A percentile compares a stretch with the other conserved stretches of the same genome.
Evolutionary conservation across 2,329 filamentous ascomycete species (phyloP).

Genomic region (Calonectria pseudoturangicola): DNA sequence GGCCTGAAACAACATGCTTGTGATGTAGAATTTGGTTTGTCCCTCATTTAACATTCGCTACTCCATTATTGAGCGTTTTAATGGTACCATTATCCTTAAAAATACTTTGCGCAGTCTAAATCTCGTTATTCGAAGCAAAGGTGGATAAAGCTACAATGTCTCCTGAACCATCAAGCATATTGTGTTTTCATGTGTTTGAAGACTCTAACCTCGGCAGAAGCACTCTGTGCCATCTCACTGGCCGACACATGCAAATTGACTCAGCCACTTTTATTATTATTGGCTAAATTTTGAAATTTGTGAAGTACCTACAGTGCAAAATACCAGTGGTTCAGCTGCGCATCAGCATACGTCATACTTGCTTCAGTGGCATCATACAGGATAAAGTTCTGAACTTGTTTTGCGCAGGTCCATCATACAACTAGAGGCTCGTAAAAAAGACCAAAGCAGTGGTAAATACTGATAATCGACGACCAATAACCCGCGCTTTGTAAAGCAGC

Average conservation of each 20-base stretch:
- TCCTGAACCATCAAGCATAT: too few relatives aligned
- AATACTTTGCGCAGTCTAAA: neutral
- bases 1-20: too few relatives aligned
- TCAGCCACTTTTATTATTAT: neutral
- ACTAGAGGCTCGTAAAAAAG: neutral
- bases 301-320: neutral
- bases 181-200: neutral
- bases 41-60: too few relatives aligned
- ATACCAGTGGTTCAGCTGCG: too few relatives aligned
- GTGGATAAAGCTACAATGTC: too few relatives aligned
- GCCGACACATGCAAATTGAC: neutral
- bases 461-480: neutral
- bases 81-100: neutral
- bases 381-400: neutral
- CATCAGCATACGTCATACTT: slow-evolving; percentile 1
- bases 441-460: neutral
- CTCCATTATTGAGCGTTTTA: too few relatives aligned
- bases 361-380: neutral
- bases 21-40: too few relatives aligned
- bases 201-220: neutral
- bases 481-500: neutral
- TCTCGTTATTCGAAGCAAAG: too few relatives aligned
- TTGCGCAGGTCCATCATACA: neutral
- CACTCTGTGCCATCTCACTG: neutral
- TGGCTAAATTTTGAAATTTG: neutral